phyloP scores from a whole-genome alignment of 306 rosid species.

The Dalbergia oliveri region DNA sequence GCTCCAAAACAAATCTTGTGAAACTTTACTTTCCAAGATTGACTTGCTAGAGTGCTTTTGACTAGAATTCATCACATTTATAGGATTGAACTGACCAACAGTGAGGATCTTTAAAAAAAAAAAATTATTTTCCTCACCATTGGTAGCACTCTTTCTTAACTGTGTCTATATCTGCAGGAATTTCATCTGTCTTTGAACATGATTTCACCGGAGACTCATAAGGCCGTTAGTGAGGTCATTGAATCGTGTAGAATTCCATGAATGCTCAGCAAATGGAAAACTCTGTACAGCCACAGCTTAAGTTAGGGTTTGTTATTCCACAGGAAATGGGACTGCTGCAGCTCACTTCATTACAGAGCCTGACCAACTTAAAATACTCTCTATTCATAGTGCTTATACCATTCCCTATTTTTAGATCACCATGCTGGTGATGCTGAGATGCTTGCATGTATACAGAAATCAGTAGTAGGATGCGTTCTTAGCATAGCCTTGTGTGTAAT shows the following conservation, averaged over 20 bases:
- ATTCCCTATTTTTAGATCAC: slow-evolving; percentile 47
- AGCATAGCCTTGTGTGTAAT: slow-evolving; percentile 51
- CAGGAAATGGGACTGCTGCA: slow-evolving; percentile 44
- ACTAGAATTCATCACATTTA: background rate
- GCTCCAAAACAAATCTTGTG: background rate
- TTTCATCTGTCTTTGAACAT: slow-evolving; percentile 92
- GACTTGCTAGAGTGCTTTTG: slow-evolving; percentile 8
- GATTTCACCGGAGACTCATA: slow-evolving; percentile 97
- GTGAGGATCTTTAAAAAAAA: background rate
- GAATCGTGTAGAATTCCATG: slow-evolving; percentile 85
- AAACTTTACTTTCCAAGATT: background rate
- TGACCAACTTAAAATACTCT: slow-evolving; percentile 51
- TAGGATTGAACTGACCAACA: background rate
- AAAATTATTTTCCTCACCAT: background rate
- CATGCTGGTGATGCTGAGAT: slow-evolving; percentile 59
- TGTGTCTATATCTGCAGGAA: slow-evolving; percentile 65
- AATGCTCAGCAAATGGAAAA: slow-evolving; percentile 51
- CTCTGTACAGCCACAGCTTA: slow-evolving; percentile 71
- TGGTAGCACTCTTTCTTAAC: background rate
- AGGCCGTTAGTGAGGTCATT: slow-evolving; percentile 90
- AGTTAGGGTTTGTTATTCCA: slow-evolving; percentile 46
- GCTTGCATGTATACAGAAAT: slow-evolving; percentile 68
- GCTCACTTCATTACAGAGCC: slow-evolving; percentile 46
- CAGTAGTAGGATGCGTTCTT: slow-evolving; percentile 56
- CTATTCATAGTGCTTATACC: slow-evolving; percentile 39